Base-by-base conservation (phyloP, 768 basidiomycete species). In the Tricholoma flavovirens region DNA sequence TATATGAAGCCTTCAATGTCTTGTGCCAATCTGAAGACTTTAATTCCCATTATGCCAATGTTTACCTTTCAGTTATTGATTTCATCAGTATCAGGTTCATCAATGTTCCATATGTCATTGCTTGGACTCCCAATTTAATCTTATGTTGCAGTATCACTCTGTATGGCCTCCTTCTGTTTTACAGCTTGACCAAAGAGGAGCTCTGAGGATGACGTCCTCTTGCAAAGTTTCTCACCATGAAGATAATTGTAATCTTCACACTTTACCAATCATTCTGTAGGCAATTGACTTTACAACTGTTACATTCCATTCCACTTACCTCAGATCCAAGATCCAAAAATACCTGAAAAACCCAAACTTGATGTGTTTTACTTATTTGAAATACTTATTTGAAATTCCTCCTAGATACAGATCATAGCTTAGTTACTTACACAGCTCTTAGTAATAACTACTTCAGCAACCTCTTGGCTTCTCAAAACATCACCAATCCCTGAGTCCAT, bases 161-260 rank as follows among this genome's bases (percentile, higher is more conserved):
- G 2, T 94, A 95, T 63, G 93, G 91, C 7, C 72, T 95, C 9
- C 63, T 94, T 9, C 62, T 91, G 11, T 91, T 93, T 70, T 94
- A 94, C 66, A 84, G 79, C 14, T 75, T 95, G 33, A 89, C 84
- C 42, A 81, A 84, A 58, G 84, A 88, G n/a, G 92, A 93, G 60
- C 81, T 94, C n/a, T 70, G 62, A 52, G 88, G 86, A 26, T 77
- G 82, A 15, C 77, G 84, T 21, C 93, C 93, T 24, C 71, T 93
- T 29, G 81, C 85, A 19, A 94, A 94, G 73, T 94, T 94, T 70
- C 67, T 93, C 55, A 71, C 83, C 2, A 93, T 94, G 74, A 94
- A 94, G 68, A 69, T 88, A 26, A 87, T 91, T 49, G 87, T 91
- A 49, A 83, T 91, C 81, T 83, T 88, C 67, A 92, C 90, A 0